A percentile compares a stretch with the other conserved stretches of the same genome.
Conservation (phyloP, 345 rosid species). For the Sisymbrium altissimum region DNA sequence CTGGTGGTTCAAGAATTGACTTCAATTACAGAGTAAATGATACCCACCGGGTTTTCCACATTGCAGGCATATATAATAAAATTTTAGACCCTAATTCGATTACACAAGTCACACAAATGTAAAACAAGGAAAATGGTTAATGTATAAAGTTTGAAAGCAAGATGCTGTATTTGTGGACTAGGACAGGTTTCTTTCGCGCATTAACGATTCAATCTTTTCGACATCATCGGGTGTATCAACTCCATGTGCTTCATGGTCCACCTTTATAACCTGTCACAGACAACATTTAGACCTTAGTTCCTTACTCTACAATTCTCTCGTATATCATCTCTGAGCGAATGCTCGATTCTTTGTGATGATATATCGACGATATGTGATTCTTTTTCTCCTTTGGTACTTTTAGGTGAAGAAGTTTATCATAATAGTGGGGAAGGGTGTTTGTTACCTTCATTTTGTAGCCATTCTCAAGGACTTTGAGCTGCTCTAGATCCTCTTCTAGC, state of each 20-base stretch:
- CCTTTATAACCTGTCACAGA: slow-evolving; percentile 73
- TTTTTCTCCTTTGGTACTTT: background rate
- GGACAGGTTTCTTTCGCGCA: slow-evolving; percentile 68
- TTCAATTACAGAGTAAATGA: background rate
- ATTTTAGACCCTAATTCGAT: background rate
- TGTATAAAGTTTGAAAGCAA: background rate
- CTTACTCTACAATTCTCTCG: background rate
- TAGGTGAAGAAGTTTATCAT: background rate
- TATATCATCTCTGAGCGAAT: background rate
- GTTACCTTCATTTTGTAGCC: slow-evolving; percentile 94
- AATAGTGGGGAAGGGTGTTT: background rate
- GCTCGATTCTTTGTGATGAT: background rate
- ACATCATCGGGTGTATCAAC: slow-evolving; percentile 84
- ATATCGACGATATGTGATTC: background rate
- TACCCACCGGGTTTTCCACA: too few relatives aligned
- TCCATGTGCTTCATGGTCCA: slow-evolving; percentile 89
- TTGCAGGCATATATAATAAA: too few relatives aligned
- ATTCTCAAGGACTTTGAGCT: slow-evolving; percentile 96
- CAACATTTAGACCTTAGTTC: background rate
- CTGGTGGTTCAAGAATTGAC: background rate
- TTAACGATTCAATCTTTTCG: slow-evolving; percentile 73
- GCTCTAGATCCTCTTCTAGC: slow-evolving; percentile 94
- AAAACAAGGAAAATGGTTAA: background rate
- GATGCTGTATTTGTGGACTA: slow-evolving; percentile 21
- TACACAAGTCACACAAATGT: background rate